These are phyloP conservation scores for Huntiella moniliformis DNA, from an alignment of 2,329 filamentous ascomycete genomes.

Conservation along the genomic window DNA sequence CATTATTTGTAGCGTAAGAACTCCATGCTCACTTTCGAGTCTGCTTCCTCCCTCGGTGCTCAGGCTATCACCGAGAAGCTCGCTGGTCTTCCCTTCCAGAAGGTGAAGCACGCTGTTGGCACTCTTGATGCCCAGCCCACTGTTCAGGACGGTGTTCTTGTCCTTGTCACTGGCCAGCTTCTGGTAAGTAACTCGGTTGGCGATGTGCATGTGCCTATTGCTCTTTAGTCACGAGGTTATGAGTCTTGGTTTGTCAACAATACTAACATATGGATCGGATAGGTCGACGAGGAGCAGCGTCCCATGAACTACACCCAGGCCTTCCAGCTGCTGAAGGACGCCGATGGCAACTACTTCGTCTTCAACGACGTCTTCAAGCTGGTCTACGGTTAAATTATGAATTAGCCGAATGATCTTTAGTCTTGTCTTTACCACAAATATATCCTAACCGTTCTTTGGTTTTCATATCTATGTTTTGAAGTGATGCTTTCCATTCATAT, in stretches of 20 bases:
- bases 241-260: not conserved
- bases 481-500: not conserved
- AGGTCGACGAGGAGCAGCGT: conserved; percentile 73
- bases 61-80: conserved; percentile 62
- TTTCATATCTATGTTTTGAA: not conserved
- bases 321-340: conserved; percentile 64
- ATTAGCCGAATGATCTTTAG: not conserved
- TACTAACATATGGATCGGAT: not conserved
- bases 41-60: conserved; percentile 42
- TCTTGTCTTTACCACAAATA: conserved; percentile 1
- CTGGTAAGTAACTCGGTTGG: conserved; percentile 38
- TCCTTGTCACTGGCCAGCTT: conserved; percentile 75
- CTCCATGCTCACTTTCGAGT: conserved; percentile 93
- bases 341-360: conserved; percentile 55
- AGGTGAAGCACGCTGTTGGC: conserved; percentile 58
- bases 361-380: conserved; percentile 93
- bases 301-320: conserved; percentile 83
- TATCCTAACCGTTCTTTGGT: not conserved
- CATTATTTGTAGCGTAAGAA: conserved; percentile 42
- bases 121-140: conserved; percentile 75
- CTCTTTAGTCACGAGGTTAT: not conserved
- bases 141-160: conserved; percentile 49
- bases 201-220: not conserved
- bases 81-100: conserved; percentile 55
- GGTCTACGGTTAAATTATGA: conserved; percentile 39